Percentiles rank a stretch among this genome's conserved stretches.
These are phyloP conservation scores for Kodamaea ohmeri DNA, from an alignment of 1,139 yeast species.

Conservation along the genomic window DNA sequence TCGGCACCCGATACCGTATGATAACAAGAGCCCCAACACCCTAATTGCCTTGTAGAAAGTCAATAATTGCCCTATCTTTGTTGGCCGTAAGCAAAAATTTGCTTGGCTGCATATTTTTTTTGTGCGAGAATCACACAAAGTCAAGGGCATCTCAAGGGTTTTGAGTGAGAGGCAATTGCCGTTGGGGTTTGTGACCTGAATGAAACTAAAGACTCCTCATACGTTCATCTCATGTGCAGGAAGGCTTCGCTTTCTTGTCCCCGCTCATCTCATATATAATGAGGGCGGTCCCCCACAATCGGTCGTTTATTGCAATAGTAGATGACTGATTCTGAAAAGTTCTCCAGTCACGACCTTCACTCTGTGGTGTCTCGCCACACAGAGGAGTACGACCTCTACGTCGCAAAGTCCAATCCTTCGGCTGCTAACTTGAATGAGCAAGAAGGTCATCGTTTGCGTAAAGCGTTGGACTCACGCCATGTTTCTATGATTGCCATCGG, in stretches of 20 bases:
- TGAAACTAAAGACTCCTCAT: not conserved
- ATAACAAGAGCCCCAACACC: too few species aligned
- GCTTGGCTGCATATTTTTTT: conserved; percentile 1
- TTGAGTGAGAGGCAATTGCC: not conserved
- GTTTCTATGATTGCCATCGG: conserved; percentile 70
- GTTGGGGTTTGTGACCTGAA: conserved; percentile 1
- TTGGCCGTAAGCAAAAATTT: not conserved
- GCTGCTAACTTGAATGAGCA: conserved; percentile 27
- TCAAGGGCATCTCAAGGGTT: not conserved
- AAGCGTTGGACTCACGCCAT: conserved; percentile 66
- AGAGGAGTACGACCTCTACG: conserved; percentile 48
- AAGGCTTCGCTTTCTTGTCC: not conserved
- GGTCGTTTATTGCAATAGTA: not conserved
- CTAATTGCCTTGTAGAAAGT: too few species aligned
- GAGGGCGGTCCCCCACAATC: too few species aligned
- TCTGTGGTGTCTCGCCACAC: conserved; percentile 45
- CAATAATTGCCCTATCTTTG: too few species aligned
- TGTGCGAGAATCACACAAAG: not conserved
- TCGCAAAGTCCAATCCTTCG: conserved; percentile 45
- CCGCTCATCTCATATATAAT: conserved; percentile 2
- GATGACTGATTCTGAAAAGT: conserved; percentile 24
- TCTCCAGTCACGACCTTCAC: conserved; percentile 20
- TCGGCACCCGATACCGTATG: too few species aligned
- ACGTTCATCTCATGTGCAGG: not conserved
- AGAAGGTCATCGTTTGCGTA: conserved; percentile 56